These are phyloP conservation scores for Bombardia bombarda DNA, from an alignment of 495 filamentous ascomycete species.

Conservation along the genomic window DNA sequence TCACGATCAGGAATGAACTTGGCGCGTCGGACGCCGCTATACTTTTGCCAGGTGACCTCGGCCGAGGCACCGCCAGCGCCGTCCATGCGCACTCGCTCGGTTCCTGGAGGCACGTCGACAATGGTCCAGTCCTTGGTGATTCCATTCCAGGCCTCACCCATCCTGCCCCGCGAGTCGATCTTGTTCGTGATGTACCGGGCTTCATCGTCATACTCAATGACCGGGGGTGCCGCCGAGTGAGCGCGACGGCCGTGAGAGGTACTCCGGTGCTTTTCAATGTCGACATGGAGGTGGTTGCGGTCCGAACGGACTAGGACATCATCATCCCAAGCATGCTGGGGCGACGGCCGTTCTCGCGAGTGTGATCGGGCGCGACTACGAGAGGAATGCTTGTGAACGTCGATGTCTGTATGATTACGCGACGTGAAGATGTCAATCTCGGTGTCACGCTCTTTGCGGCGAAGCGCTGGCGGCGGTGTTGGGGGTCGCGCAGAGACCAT, in stretches of 20 bases:
- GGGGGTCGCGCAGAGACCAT: slow-evolving; percentile 36
- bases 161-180: slow-evolving; percentile 48
- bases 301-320: slow-evolving; percentile 41
- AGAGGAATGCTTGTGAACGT: slow-evolving; percentile 33
- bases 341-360: slow-evolving; percentile 26
- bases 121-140: slow-evolving; percentile 67
- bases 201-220: slow-evolving; percentile 43
- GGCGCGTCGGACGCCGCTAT: slow-evolving; percentile 64
- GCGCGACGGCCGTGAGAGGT: slow-evolving; percentile 28
- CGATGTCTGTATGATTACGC: slow-evolving; percentile 39
- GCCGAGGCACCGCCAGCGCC: slow-evolving; percentile 57
- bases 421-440: slow-evolving; percentile 49
- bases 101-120: slow-evolving; percentile 73
- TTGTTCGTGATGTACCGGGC: slow-evolving; percentile 59
- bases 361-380: slow-evolving; percentile 24
- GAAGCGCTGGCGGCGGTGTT: slow-evolving; percentile 37
- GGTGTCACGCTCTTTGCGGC: slow-evolving; percentile 33
- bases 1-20: slow-evolving; percentile 53
- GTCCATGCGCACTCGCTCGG: slow-evolving; percentile 66
- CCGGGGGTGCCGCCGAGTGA: slow-evolving; percentile 39
- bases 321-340: slow-evolving; percentile 25
- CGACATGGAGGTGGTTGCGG: slow-evolving; percentile 51
- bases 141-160: slow-evolving; percentile 61
- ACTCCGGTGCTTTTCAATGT: slow-evolving; percentile 35
- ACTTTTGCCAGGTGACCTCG: slow-evolving; percentile 67